phyloP scores from a whole-genome alignment of 306 rosid species.

The Vigna reflexopilosa region DNA sequence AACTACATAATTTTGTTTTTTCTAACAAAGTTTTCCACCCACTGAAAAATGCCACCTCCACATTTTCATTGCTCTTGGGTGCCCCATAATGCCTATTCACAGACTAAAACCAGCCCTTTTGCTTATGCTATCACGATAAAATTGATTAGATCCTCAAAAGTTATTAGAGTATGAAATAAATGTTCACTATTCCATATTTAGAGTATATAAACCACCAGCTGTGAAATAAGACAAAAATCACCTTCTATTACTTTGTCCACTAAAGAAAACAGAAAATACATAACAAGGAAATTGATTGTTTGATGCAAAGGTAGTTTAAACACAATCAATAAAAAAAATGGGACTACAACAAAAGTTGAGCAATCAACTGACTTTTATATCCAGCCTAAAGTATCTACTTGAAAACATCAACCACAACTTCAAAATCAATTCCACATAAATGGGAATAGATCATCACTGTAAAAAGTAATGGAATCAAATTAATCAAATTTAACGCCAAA shows the following conservation, averaged over 20 bases:
- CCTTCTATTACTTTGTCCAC: not conserved
- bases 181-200: not conserved
- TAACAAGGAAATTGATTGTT: not conserved
- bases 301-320: not conserved
- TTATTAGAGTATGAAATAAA: not conserved
- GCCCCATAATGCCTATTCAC: not conserved
- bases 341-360: not conserved
- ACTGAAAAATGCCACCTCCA: not conserved
- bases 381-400: not conserved
- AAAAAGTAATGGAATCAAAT: not conserved
- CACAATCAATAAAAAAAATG: not conserved
- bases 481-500: not conserved
- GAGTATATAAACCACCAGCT: not conserved
- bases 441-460: not conserved
- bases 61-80: not conserved
- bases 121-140: not conserved
- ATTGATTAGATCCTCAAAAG: conserved; percentile 3
- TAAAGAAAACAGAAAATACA: not conserved
- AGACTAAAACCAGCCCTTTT: not conserved
- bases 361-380: not conserved
- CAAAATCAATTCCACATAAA: not conserved
- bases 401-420: not conserved
- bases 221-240: not conserved
- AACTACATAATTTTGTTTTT: conserved; percentile 4
- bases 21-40: not conserved